Conservation (phyloP, 2,329 filamentous ascomycete genomes). For the Talaromyces sp. region DNA sequence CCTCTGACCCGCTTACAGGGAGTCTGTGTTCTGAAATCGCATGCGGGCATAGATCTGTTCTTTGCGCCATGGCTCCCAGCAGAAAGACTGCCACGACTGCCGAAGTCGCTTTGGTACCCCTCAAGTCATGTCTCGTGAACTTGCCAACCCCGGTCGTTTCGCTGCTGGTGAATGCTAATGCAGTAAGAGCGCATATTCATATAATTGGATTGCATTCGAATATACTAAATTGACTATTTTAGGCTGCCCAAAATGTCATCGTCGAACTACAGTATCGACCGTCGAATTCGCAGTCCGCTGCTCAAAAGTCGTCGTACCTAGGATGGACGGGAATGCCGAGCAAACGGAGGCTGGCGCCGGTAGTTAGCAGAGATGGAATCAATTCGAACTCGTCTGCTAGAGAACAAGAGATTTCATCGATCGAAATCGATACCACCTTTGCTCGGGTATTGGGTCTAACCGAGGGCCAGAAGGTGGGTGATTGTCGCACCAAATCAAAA, state of each 20-base stretch:
- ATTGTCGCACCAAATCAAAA: not conserved
- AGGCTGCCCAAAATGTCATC: constrained; percentile 93
- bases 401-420: constrained; percentile 71
- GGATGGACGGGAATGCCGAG: constrained; percentile 99
- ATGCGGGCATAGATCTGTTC: not conserved
- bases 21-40: not conserved
- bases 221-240: constrained; percentile 22
- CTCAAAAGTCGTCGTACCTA: constrained; percentile 72
- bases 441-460: constrained; percentile 70
- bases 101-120: constrained; percentile 78
- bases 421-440: constrained; percentile 86
- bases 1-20: constrained; percentile 1
- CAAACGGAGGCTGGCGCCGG: constrained; percentile 71
- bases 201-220: not conserved
- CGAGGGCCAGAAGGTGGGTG: constrained; percentile 72
- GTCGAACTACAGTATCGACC: constrained; percentile 81
- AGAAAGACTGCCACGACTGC: constrained; percentile 62
- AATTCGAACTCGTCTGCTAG: constrained; percentile 55
- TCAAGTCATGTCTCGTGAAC: constrained; percentile 95
- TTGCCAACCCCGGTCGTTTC: constrained; percentile 80
- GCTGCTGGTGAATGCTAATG: constrained; percentile 82
- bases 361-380: constrained; percentile 72
- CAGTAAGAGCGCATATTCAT: constrained; percentile 55
- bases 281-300: constrained; percentile 42
- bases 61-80: constrained; percentile 40